Conservation (phyloP, 2,329 filamentous ascomycete species). For the Cadophora luteo-olivacea region DNA sequence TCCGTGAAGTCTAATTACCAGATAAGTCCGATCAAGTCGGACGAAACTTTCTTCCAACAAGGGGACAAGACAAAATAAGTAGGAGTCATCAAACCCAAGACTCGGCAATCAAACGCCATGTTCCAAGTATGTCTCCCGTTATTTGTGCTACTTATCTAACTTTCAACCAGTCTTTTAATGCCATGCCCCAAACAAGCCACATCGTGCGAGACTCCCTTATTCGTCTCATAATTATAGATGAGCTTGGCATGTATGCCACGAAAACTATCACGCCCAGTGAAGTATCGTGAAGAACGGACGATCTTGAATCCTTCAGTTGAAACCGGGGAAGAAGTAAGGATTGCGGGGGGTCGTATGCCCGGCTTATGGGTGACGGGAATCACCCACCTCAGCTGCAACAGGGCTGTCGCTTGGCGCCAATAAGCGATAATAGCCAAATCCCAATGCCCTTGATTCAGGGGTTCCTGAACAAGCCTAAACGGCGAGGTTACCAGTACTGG, state of each 20-base stretch:
- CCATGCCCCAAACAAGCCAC: background rate
- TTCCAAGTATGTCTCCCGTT: background rate
- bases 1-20: background rate
- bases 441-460: background rate
- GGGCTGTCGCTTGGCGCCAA: background rate
- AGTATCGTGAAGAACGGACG: background rate
- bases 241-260: background rate
- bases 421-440: background rate
- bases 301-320: background rate
- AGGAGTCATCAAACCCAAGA: background rate
- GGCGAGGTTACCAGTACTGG: background rate
- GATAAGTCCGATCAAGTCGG: background rate
- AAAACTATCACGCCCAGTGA: background rate
- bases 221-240: constrained; percentile 5
- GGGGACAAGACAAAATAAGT: background rate
- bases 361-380: constrained; percentile 8
- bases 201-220: background rate
- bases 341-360: constrained; percentile 1
- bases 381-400: background rate
- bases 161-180: background rate
- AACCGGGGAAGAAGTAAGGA: background rate
- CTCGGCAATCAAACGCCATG: background rate
- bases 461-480: background rate
- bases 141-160: background rate
- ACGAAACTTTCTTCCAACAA: background rate